phyloP scores from a whole-genome alignment of 768 basidiomycete genomes.

The Suillus brevipes region DNA sequence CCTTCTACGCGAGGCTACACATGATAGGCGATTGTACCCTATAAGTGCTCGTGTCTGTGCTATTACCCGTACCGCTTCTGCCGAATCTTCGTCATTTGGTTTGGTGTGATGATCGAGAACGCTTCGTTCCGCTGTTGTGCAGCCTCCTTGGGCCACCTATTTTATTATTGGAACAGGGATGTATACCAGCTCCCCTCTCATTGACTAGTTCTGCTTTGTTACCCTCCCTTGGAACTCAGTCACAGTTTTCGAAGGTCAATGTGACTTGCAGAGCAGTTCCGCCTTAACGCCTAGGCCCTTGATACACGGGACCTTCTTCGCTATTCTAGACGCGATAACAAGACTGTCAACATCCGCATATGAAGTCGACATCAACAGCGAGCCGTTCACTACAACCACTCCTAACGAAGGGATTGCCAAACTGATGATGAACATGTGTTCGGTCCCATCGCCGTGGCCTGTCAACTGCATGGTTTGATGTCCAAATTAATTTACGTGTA shows the following conservation, averaged over 20 bases:
- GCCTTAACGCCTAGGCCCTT: too few species aligned
- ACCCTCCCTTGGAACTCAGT: background rate
- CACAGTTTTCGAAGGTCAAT: background rate
- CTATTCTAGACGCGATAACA: too few species aligned
- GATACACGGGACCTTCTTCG: background rate
- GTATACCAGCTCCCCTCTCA: background rate
- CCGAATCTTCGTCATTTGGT: background rate
- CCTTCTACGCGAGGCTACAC: background rate
- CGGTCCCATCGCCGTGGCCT: background rate
- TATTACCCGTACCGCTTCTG: background rate
- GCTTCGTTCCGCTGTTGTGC: background rate
- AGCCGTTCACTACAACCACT: background rate
- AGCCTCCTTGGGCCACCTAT: background rate
- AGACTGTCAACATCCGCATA: background rate
- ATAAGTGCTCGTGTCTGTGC: background rate
- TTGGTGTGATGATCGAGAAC: background rate
- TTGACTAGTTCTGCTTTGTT: background rate
- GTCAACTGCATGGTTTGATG: background rate
- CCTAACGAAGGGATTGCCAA: background rate
- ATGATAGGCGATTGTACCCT: background rate
- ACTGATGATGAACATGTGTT: background rate
- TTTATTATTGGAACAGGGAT: background rate
- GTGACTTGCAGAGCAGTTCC: background rate
- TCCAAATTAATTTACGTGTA: background rate
- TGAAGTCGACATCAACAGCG: background rate